Conservation (phyloP, 1,284 basidiomycete species). For the Austroboletus novae-zelandiae region DNA sequence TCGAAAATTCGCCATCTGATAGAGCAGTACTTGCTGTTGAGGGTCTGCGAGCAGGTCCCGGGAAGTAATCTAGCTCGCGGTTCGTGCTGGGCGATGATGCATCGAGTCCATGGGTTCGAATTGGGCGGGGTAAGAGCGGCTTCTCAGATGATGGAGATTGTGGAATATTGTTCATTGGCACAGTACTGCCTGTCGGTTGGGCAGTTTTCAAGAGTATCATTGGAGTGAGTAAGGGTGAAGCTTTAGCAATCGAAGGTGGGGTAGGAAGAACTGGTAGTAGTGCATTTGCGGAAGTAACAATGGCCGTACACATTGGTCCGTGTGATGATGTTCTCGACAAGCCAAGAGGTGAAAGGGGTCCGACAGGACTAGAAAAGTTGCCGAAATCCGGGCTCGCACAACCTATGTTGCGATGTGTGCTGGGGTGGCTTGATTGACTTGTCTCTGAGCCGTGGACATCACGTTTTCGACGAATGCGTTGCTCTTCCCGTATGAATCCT, state of each 20-base stretch:
- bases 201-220: constrained; percentile 50
- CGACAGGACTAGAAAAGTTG: constrained; percentile 17
- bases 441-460: constrained; percentile 24
- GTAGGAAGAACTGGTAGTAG: constrained; percentile 61
- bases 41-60: constrained; percentile 41
- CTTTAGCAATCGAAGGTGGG: constrained; percentile 39
- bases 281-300: constrained; percentile 27
- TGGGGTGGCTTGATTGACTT: constrained; percentile 13
- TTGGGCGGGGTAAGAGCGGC: constrained; percentile 32
- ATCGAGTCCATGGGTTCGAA: constrained; percentile 32
- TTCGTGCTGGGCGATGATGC: constrained; percentile 19
- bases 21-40: constrained; percentile 41
- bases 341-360: constrained; percentile 35
- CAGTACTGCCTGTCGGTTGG: background rate
- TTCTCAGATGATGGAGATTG: constrained; percentile 36
- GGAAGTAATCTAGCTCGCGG: constrained; percentile 52
- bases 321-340: constrained; percentile 14
- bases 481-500: constrained; percentile 67
- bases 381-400: constrained; percentile 33
- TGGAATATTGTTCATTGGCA: constrained; percentile 32
- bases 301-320: constrained; percentile 15
- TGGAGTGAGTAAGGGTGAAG: constrained; percentile 55
- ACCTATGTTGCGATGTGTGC: constrained; percentile 25
- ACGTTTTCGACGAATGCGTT: constrained; percentile 42
- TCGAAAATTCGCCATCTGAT: constrained; percentile 51